These are phyloP conservation scores for Patellaria atrata DNA, from an alignment of 495 filamentous ascomycete species.

Conservation along the genomic window DNA sequence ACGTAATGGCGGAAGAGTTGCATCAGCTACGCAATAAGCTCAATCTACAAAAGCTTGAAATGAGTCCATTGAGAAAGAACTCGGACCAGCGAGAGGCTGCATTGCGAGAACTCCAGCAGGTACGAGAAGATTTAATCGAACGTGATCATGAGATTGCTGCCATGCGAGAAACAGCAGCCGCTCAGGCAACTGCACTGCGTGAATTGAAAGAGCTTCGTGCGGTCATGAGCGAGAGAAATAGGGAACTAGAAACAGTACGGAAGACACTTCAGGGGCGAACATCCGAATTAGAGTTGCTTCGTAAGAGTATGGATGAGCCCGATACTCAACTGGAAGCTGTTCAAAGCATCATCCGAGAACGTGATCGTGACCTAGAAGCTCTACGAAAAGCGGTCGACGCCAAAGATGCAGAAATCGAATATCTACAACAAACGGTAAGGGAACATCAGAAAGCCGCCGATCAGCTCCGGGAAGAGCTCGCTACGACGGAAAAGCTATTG, in stretches of 20 bases:
- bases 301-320: constrained; percentile 10
- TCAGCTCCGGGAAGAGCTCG: constrained; percentile 5
- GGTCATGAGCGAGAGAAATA: constrained; percentile 9
- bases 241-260: constrained; percentile 15
- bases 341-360: constrained; percentile 14
- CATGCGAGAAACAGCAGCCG: constrained; percentile 14
- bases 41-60: background rate
- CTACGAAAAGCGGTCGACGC: constrained; percentile 11
- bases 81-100: background rate
- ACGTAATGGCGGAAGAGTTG: no score
- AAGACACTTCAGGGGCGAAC: constrained; percentile 10
- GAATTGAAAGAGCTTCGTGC: constrained; percentile 15
- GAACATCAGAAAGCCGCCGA: constrained; percentile 9
- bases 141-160: constrained; percentile 11
- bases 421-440: constrained; percentile 9
- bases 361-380: constrained; percentile 16
- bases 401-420: constrained; percentile 10
- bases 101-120: constrained; percentile 1
- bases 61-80: background rate
- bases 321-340: constrained; percentile 17
- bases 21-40: no score
- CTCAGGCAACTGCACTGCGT: constrained; percentile 21
- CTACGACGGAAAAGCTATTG: constrained; percentile 21
- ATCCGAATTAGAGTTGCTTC: constrained; percentile 13
- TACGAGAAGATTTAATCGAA: constrained; percentile 2